Evolutionary conservation across 768 basidiomycete genomes (phyloP), one percentile per base, ranked within the genome.

Genomic region (Calocybe gangraenosa): DNA sequence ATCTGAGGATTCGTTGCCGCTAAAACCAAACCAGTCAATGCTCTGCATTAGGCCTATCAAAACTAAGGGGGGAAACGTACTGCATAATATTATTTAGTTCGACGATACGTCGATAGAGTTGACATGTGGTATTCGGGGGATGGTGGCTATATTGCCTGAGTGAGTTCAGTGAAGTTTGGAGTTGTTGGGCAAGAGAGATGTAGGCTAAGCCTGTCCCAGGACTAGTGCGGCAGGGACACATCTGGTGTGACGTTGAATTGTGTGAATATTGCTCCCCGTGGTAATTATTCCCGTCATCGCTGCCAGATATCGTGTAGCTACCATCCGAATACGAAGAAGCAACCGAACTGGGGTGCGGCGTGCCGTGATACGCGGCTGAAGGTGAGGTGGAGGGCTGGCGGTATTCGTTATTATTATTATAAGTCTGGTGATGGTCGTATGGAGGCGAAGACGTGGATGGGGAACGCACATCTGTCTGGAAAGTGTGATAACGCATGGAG

Each of bases 31-130:
- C 50, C 8, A 50, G 47, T 32, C 33, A 45, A 20, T 23, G 18
- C 11, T 10, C 30, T 25, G 14, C 6, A 40, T 19, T 13, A 13
- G 38, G 36, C 28, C n/a, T n/a, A n/a, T n/a, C n/a, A n/a, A n/a
- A n/a, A n/a, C n/a, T n/a, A n/a, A n/a, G n/a, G n/a, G n/a, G n/a
- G n/a, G n/a, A 54, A 47, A 78, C 83, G 60, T 65, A 87, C 85
- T 82, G 81, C 65, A 87, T 71, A 23, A 83, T 63, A 57, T 71
- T 75, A 58, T 73, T 71, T 25, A 88, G 69, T 50, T 86, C 82
- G 37, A 72, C 63, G 48, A 84, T 79, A 44, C 78, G 75, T 40
- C 79, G 70, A 54, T 73, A 79, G 5, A 86, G 58, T 30, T 72
- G 58, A 52, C 86, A 87, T 30, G 63, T 65, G 3, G 79, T 62